Base-by-base conservation (phyloP, 1,139 yeast genomes). In the Magnusiomyces fungicola region DNA sequence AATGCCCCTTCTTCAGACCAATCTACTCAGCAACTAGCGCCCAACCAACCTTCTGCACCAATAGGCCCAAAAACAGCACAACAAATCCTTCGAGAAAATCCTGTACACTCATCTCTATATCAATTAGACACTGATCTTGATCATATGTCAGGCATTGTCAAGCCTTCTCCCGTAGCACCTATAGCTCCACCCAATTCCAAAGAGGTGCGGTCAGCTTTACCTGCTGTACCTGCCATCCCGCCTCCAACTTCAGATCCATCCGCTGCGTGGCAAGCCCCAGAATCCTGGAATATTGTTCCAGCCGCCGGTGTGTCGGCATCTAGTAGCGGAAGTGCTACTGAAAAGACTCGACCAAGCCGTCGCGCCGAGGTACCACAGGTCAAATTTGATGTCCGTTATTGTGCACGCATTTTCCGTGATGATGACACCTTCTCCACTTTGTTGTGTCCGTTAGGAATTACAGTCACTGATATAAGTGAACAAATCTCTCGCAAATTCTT, bases 391-490 rank as follows among this genome's bases (percentile, higher is more conserved):
- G 38, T 36, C 3, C 47, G 44, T 22, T 76, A 75, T 61, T 78
- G 79, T 53, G 72, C 87, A 40, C 78, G 95, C 55, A 80, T 87
- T 2, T 86, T 83, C 65, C 77, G 83, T 51, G 84, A 80, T 50
- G 95, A 87, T 61, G 86, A 85, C 56, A 84, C 95, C 0, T 87
- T 87, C 62, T 81, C 92, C 1, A 87, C 96, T 0, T 72, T 87
- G 5, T 75, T 86, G 25, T 82, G 88, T 44, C 79, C 95, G 0
- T 68, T 81, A 45, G 87, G 83, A 51, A 83, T 90, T 2, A 80
- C 95, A 0, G 88, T 90, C 0, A 74, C 81, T 4, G 95, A 88
- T 48, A 70, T 92, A 50, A 71, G 90, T 48, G 75, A 78, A 39
- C 76, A 77, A 55, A 74, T 84, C 43, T 83, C 84, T 60, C 76